Evolutionary conservation across 208 protist species (phyloP), one percentile per base, ranked within the genome.

Genomic region (Leptomonas seymouri): DNA sequence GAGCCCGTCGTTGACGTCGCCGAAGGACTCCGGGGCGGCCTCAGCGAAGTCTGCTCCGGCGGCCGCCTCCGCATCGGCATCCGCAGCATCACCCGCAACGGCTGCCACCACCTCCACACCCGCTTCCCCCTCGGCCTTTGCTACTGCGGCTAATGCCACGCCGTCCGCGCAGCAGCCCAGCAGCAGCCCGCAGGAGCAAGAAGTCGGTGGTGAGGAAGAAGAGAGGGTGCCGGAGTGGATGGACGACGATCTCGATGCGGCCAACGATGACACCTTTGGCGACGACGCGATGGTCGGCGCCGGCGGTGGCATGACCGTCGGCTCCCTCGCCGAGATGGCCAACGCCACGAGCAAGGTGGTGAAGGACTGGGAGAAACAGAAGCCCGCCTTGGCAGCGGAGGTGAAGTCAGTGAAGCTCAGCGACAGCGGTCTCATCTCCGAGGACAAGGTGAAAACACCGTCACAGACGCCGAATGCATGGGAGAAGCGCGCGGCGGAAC

Each of bases 251-350:
- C 78, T 89, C 68, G 87, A 95, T 76, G 75, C 58, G 20, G 79
- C 78, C 42, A 95, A 92, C 67, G 87, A 86, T 64, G 90, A 93
- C 75, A 95, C 90, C 42, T 95, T 95, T 49, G 90, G 90, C 64
- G 90, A 92, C 55, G 86, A 90, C 25, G 82, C 82, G 20, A 85
- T 90, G 75, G 60, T 62, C 20, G 79, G 69, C 49, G 64, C 62
- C 2, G 61, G 14, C 15, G 51, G 14, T 5, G 64, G 50, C 27
- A 45, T 54, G 48, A 31, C 53, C 16, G 51, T 75, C n/a, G 80
- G 81, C 50, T 79, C 76, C 11, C 77, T 91, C 11, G 84, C 89
- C 18, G 87, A 91, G 16, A 86, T 93, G 85, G 84, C 85, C 41
- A 71, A 69, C 28, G 72, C 71, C 50, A 92, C 89, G 12, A 81